Conservation (phyloP, 495 filamentous ascomycete genomes). For the Tuber borchii region DNA sequence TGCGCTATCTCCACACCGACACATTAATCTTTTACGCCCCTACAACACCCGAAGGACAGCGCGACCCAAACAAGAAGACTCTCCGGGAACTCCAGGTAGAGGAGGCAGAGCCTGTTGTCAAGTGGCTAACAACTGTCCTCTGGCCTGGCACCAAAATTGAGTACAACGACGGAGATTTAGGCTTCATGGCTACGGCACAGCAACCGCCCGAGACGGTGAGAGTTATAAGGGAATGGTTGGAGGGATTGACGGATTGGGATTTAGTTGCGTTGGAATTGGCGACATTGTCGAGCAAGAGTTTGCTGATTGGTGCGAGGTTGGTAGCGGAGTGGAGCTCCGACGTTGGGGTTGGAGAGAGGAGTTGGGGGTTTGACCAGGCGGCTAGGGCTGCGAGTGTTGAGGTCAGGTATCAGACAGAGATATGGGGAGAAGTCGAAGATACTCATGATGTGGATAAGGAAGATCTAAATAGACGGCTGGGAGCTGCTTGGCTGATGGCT, state of each 20-base stretch:
- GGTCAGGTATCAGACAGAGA: conserved; percentile 79
- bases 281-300: conserved; percentile 75
- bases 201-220: conserved; percentile 68
- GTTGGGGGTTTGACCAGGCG: conserved; percentile 64
- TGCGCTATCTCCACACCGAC: conserved; percentile 88
- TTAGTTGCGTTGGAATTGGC: conserved; percentile 79
- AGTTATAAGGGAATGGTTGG: conserved; percentile 73
- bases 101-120: conserved; percentile 60
- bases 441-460: conserved; percentile 96
- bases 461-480: conserved; percentile 80
- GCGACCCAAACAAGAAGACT: conserved; percentile 47
- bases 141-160: conserved; percentile 78
- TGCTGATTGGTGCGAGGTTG: conserved; percentile 68
- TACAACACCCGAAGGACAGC: conserved; percentile 47
- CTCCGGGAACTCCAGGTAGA: conserved; percentile 67
- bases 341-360: conserved; percentile 42
- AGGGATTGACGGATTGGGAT: conserved; percentile 63
- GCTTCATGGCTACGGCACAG: conserved; percentile 52
- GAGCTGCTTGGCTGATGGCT: conserved; percentile 43
- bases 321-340: conserved; percentile 84
- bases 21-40: conserved; percentile 90
- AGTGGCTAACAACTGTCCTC: conserved; percentile 61
- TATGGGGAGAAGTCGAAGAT: conserved; percentile 97
- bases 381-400: conserved; percentile 71
- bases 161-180: conserved; percentile 65